Percentiles rank a stretch among this genome's conserved stretches.
phyloP scores from a whole-genome alignment of 768 basidiomycete species.

The Suillus hirtellus region DNA sequence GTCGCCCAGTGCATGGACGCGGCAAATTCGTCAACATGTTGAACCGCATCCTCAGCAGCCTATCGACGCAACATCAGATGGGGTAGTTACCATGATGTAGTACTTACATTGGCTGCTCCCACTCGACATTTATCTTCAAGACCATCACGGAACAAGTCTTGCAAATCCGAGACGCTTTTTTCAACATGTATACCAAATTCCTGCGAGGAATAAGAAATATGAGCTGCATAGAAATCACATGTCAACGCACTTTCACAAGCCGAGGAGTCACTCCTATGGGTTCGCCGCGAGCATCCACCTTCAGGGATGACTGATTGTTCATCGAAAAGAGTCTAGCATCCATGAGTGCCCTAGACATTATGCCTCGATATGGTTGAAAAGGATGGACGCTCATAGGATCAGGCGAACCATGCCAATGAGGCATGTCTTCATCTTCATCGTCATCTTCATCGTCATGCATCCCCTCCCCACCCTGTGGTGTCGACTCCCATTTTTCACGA shows the following conservation, averaged over 20 bases:
- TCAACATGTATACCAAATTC: constrained; percentile 49
- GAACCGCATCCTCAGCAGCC: constrained; percentile 46
- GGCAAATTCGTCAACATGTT: constrained; percentile 51
- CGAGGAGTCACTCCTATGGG: constrained; percentile 47
- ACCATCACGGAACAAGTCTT: constrained; percentile 51
- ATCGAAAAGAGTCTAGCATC: constrained; percentile 10
- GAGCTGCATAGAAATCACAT: constrained; percentile 6
- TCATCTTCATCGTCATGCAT: constrained; percentile 25
- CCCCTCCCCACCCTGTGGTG: constrained; percentile 24
- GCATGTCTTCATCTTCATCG: constrained; percentile 14
- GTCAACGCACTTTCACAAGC: constrained; percentile 38
- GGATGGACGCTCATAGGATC: neutral
- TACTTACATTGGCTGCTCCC: constrained; percentile 42
- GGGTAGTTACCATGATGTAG: neutral
- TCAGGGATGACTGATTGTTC: constrained; percentile 33
- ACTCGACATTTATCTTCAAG: constrained; percentile 57
- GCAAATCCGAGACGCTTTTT: constrained; percentile 45
- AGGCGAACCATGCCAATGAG: constrained; percentile 13
- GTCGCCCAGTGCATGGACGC: constrained; percentile 60
- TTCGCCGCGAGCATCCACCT: constrained; percentile 44
- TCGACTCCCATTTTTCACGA: constrained; percentile 54
- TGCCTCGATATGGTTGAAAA: neutral
- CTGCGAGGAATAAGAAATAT: constrained; percentile 27
- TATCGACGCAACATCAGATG: constrained; percentile 11
- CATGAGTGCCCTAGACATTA: neutral